Evolutionary conservation across 1,284 basidiomycete genomes (phyloP), one percentile per base, ranked within the genome.

Genomic region (Wolfiporia cocos): DNA sequence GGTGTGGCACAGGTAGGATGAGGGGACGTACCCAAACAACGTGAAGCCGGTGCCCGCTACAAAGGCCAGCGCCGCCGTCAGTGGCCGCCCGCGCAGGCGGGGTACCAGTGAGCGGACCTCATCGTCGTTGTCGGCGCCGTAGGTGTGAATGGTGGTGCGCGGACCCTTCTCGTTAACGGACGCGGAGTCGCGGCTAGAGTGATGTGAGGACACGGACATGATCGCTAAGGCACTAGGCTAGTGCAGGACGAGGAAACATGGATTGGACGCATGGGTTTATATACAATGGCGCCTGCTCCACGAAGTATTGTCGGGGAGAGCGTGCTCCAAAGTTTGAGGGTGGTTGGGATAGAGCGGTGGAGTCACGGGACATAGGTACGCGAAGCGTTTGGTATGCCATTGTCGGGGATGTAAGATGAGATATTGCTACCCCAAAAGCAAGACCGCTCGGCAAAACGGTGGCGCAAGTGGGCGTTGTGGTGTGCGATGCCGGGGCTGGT

Each of bases 31-130:
- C 70, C 78, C 77, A 53, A 81, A 80, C 10, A 80, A 61, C 17
- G 73, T 76, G 55, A 76, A 76, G 5, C 74, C 75, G 11, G 74
- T 73, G 18, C 74, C 74, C 28, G 72, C 70, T 14, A 75, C 69
- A 47, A 76, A 73, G 5, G 72, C 70, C 21, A 77, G 58, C 9
- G 66, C 66, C 10, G 63, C 64, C 15, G 70, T 74, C 37, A 77
- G 56, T 20, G 51, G 59, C 23, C 57, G 55, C 5, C 74, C 73
- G 21, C 66, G 67, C 41, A 74, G 52, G 4, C 50, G 54, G 20
- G 66, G 63, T n/a, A 54, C 54, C 35, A 50, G 47, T 4, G 53
- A 49, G 32, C 39, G 42, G 14, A 53, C 28, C 28, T 52, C 52
- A 15, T 49, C 52, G 39, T 53, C 51, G 11, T 46, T 48, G 3